A percentile compares a stretch with the other conserved stretches of the same genome.
Conservation (phyloP, 2,329 filamentous ascomycete genomes). For the Leptodontidium sp. region DNA sequence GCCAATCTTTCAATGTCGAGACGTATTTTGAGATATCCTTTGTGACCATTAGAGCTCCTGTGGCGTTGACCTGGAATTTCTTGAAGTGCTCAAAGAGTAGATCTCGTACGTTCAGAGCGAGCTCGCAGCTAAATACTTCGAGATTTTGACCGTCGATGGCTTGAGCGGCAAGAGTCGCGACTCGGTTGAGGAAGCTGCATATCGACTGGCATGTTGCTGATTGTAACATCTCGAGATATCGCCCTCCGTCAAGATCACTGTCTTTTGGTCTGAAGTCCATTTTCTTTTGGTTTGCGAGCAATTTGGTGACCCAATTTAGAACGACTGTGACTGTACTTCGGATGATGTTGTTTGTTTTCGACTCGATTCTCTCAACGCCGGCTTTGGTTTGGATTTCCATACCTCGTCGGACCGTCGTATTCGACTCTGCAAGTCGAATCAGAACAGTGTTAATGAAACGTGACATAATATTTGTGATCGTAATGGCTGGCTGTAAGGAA, state of each 20-base stretch:
- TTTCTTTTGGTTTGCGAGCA: conserved; percentile 74
- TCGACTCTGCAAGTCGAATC: conserved; percentile 86
- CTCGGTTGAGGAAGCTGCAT: conserved; percentile 78
- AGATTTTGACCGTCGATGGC: conserved; percentile 87
- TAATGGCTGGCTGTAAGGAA: conserved; percentile 81
- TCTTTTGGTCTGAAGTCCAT: conserved; percentile 75
- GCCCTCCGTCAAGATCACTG: conserved; percentile 59
- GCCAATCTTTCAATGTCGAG: conserved; percentile 84
- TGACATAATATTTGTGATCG: conserved; percentile 91
- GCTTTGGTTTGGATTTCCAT: conserved; percentile 71
- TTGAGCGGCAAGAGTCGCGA: conserved; percentile 67
- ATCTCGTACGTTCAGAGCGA: conserved; percentile 79
- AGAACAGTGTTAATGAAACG: conserved; percentile 91
- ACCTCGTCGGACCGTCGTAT: conserved; percentile 81
- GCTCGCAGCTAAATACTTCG: conserved; percentile 81
- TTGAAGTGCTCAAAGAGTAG: conserved; percentile 93
- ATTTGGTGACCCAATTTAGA: conserved; percentile 67
- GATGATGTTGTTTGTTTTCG: conserved; percentile 73
- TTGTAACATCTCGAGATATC: conserved; percentile 76
- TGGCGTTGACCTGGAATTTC: conserved; percentile 90
- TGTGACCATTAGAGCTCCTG: conserved; percentile 91
- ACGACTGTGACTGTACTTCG: conserved; percentile 73
- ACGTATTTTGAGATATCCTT: conserved; percentile 97
- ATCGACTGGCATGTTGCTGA: conserved; percentile 86
- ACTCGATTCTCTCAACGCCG: conserved; percentile 69